Conservation (phyloP, 768 basidiomycete genomes). For the Suillus alpinus region DNA sequence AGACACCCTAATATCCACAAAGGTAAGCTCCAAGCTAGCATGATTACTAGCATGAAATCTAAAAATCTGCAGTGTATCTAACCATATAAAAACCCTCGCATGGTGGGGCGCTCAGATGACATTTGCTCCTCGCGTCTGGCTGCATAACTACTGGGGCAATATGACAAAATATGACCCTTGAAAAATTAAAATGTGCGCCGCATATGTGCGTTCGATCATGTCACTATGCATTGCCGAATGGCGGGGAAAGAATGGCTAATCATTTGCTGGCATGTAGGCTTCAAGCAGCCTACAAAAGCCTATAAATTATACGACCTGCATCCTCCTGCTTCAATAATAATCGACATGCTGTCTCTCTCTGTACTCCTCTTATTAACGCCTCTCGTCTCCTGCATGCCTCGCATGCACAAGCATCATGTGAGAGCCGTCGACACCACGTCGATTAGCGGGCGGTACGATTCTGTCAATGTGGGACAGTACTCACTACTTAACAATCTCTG, state of each 20-base stretch:
- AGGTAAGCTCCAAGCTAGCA: background rate
- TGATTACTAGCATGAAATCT: background rate
- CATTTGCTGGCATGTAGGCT: background rate
- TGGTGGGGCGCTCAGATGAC: background rate
- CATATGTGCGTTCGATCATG: background rate
- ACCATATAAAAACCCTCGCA: background rate
- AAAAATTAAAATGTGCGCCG: background rate
- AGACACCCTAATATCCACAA: background rate
- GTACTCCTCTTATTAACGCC: constrained; percentile 17
- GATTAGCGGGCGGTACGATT: constrained; percentile 53
- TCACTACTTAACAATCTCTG: constrained; percentile 51
- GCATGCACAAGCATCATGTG: background rate
- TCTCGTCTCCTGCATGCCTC: constrained; percentile 14
- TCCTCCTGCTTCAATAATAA: background rate
- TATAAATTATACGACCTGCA: background rate
- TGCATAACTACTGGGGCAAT: background rate
- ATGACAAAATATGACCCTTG: background rate
- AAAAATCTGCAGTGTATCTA: background rate
- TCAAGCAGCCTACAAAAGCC: background rate
- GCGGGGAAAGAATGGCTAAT: background rate
- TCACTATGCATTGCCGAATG: background rate
- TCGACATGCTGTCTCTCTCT: background rate
- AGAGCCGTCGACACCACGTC: constrained; percentile 22
- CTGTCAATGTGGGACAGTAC: constrained; percentile 45
- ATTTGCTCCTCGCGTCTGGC: background rate